phyloP scores from a whole-genome alignment of 75 land plant genomes.

The Sequoiadendron giganteum region DNA sequence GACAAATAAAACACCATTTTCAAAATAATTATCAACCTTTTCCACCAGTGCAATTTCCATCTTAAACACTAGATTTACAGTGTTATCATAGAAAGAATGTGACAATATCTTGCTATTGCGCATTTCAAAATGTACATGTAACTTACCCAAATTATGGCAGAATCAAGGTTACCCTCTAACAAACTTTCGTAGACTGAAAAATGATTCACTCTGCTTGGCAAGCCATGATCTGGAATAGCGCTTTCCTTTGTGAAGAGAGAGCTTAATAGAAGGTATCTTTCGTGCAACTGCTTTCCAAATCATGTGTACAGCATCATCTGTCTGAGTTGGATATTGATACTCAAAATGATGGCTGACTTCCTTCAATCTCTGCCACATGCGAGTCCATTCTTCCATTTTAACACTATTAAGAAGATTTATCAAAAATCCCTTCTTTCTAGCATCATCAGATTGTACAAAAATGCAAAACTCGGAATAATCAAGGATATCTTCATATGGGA shows the following conservation, averaged over 20 bases:
- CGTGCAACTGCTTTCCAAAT: slow-evolving; percentile 77
- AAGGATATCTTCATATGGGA: slow-evolving; percentile 81
- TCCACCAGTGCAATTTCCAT: neutral
- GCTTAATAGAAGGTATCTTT: slow-evolving; percentile 43
- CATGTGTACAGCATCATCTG: slow-evolving; percentile 89
- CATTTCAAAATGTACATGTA: neutral
- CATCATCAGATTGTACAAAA: slow-evolving; percentile 68
- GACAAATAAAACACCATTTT: neutral
- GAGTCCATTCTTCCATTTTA: slow-evolving; percentile 58
- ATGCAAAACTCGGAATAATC: slow-evolving; percentile 84
- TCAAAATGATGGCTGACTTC: slow-evolving; percentile 60
- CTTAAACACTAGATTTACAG: neutral
- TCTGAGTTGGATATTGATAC: slow-evolving; percentile 67
- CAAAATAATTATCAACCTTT: neutral
- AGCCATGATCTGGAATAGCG: slow-evolving; percentile 32
- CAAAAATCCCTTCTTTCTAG: slow-evolving; percentile 57
- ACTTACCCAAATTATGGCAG: neutral
- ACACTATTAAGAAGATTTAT: slow-evolving; percentile 60
- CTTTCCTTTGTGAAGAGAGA: slow-evolving; percentile 43
- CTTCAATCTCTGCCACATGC: slow-evolving; percentile 71
- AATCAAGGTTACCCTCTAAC: slow-evolving; percentile 2
- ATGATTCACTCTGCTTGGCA: slow-evolving; percentile 11
- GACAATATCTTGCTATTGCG: neutral
- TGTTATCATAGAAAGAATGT: neutral
- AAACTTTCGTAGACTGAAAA: slow-evolving; percentile 8